A percentile compares a stretch with the other conserved stretches of the same genome.
These are phyloP conservation scores for Fraxinus greggii DNA, from an alignment of 305 asterid species.

Conservation along the genomic window DNA sequence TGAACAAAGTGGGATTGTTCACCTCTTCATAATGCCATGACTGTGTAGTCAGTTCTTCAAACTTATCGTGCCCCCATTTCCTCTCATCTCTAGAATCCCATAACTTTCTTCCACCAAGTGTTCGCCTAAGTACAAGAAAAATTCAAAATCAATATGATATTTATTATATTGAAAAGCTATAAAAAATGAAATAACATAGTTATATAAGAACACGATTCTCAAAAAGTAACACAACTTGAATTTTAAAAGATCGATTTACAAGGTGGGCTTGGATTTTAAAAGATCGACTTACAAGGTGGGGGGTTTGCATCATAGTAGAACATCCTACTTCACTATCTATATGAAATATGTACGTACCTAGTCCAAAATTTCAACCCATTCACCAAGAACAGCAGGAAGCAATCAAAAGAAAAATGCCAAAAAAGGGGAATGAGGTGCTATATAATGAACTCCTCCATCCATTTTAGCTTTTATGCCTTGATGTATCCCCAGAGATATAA, in stretches of 20 bases:
- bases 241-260: background rate
- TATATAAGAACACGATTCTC: background rate
- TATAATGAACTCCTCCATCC: background rate
- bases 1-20: slow-evolving; percentile 24
- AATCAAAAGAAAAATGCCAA: background rate
- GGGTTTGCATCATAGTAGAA: background rate
- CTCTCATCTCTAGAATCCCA: slow-evolving; percentile 93
- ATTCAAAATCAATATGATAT: background rate
- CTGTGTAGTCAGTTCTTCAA: slow-evolving; percentile 72
- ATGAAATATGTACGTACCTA: background rate
- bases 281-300: background rate
- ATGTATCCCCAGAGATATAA: background rate
- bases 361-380: background rate
- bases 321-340: background rate
- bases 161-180: background rate
- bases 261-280: background rate
- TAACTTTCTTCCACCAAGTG: slow-evolving; percentile 76
- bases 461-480: background rate
- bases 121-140: slow-evolving; percentile 50
- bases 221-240: background rate
- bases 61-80: slow-evolving; percentile 99
- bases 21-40: slow-evolving; percentile 74
- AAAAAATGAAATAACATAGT: background rate
- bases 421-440: background rate
- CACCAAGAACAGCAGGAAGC: background rate